These are phyloP conservation scores for Cladosporium phlei DNA, from an alignment of 2,329 filamentous ascomycete genomes.

Conservation along the genomic window DNA sequence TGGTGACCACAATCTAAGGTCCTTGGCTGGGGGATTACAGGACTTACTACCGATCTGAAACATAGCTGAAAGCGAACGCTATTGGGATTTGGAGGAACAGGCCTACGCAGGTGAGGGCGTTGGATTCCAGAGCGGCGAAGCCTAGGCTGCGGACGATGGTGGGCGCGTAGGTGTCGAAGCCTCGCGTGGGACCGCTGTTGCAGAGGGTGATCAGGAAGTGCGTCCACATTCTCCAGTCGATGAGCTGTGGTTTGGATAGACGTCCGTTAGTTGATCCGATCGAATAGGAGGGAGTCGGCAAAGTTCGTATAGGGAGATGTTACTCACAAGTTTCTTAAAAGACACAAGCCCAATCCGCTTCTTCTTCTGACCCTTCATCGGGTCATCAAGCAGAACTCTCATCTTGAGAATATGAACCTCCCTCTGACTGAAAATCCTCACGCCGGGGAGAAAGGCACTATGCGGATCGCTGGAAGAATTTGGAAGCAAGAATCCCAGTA, in stretches of 20 bases:
- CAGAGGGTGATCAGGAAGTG: slow-evolving; percentile 31
- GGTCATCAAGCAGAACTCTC: slow-evolving; percentile 28
- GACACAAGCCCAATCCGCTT: slow-evolving; percentile 26
- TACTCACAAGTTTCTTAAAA: slow-evolving; percentile 26
- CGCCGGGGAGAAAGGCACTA: slow-evolving; percentile 23
- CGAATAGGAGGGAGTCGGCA: no score
- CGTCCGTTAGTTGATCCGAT: no score
- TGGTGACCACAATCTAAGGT: not conserved
- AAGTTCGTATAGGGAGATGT: no score
- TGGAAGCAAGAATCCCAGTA: slow-evolving; percentile 31
- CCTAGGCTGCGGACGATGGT: slow-evolving; percentile 26
- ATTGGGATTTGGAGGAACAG: slow-evolving; percentile 42
- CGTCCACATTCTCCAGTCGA: slow-evolving; percentile 30
- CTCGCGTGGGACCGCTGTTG: slow-evolving; percentile 29
- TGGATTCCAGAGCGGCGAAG: slow-evolving; percentile 11
- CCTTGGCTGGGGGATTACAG: no score
- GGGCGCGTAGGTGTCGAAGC: slow-evolving; percentile 31
- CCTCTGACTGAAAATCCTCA: slow-evolving; percentile 25
- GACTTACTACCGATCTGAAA: slow-evolving; percentile 50
- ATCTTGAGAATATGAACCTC: slow-evolving; percentile 28
- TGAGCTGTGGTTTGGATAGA: no score
- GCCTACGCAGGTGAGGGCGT: slow-evolving; percentile 32
- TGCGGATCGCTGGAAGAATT: slow-evolving; percentile 28
- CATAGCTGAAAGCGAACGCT: slow-evolving; percentile 48
- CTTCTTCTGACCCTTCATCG: slow-evolving; percentile 23